phyloP scores from a whole-genome alignment of 192 early-diverging fungal genomes.

The Backusella westeae region DNA sequence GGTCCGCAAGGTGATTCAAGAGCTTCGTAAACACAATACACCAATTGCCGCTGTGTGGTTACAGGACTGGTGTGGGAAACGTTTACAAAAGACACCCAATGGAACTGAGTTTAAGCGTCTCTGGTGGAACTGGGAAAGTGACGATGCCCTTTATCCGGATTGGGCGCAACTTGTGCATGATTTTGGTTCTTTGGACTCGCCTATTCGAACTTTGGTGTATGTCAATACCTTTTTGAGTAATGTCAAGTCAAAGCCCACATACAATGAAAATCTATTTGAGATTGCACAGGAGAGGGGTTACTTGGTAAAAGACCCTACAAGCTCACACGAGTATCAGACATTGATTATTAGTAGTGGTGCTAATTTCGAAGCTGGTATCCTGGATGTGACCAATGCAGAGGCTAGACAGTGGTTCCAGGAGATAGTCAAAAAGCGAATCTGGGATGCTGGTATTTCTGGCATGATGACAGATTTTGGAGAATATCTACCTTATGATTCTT shows the following conservation, averaged over 20 bases:
- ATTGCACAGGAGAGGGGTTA: constrained; percentile 29
- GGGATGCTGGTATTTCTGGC: constrained; percentile 27
- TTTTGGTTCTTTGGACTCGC: background rate
- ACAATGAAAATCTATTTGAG: constrained; percentile 21
- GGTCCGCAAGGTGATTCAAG: constrained; percentile 19
- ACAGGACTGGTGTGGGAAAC: constrained; percentile 38
- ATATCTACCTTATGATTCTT: constrained; percentile 25
- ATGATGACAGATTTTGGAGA: constrained; percentile 41
- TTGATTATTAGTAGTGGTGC: background rate
- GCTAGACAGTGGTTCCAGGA: constrained; percentile 38
- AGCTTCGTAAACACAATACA: constrained; percentile 5
- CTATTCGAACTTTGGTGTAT: constrained; percentile 26
- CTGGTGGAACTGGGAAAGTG: constrained; percentile 46
- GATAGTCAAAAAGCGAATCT: constrained; percentile 31
- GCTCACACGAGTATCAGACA: background rate
- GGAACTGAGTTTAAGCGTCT: constrained; percentile 24
- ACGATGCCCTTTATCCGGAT: constrained; percentile 31
- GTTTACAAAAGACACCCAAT: constrained; percentile 22
- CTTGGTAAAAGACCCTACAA: constrained; percentile 20
- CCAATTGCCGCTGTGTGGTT: constrained; percentile 39
- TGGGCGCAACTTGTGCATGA: constrained; percentile 26
- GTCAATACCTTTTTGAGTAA: constrained; percentile 34
- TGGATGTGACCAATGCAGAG: constrained; percentile 37
- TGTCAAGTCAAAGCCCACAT: constrained; percentile 14
- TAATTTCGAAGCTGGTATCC: constrained; percentile 30